These are phyloP conservation scores for Zymoseptoria pseudotritici DNA, from an alignment of 2,329 filamentous ascomycete species.

Conservation along the genomic window DNA sequence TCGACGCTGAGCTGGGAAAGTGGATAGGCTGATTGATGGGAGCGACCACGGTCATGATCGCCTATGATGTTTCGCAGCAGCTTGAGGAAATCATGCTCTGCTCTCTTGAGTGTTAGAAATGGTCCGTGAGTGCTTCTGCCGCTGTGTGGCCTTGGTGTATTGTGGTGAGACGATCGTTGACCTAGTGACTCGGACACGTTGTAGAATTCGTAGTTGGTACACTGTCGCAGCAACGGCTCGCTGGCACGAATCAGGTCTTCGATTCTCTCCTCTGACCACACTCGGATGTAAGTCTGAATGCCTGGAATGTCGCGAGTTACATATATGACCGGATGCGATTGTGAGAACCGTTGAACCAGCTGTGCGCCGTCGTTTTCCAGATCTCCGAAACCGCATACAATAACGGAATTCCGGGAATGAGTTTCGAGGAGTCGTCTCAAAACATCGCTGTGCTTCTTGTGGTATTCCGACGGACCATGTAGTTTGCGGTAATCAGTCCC, in stretches of 20 bases:
- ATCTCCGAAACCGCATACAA: slow-evolving; percentile 63
- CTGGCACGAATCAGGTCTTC: slow-evolving; percentile 52
- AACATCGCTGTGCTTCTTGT: slow-evolving; percentile 55
- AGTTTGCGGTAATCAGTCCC: slow-evolving; percentile 56
- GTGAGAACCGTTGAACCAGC: slow-evolving; percentile 55
- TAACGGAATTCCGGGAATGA: slow-evolving; percentile 56
- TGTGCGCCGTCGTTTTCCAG: slow-evolving; percentile 57
- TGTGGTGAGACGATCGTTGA: slow-evolving; percentile 25
- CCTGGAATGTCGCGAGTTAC: slow-evolving; percentile 58
- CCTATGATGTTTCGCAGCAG: slow-evolving; percentile 57
- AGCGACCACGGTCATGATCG: slow-evolving; percentile 44
- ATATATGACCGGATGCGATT: slow-evolving; percentile 63
- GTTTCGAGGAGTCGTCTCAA: slow-evolving; percentile 52
- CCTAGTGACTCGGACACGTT: slow-evolving; percentile 54
- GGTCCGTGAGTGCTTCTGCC: slow-evolving; percentile 41
- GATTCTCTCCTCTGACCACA: slow-evolving; percentile 49
- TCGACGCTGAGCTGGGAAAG: slow-evolving; percentile 55
- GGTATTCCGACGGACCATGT: slow-evolving; percentile 56
- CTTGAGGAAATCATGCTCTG: slow-evolving; percentile 62
- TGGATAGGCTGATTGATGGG: slow-evolving; percentile 58
- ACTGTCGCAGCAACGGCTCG: slow-evolving; percentile 53
- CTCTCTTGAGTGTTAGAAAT: slow-evolving; percentile 60
- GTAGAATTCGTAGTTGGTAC: slow-evolving; percentile 70
- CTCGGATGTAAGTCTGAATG: slow-evolving; percentile 54
- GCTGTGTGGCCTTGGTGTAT: slow-evolving; percentile 10